Conservation (phyloP, 805 yeast genomes). For the Cyberlindnera japonica region DNA sequence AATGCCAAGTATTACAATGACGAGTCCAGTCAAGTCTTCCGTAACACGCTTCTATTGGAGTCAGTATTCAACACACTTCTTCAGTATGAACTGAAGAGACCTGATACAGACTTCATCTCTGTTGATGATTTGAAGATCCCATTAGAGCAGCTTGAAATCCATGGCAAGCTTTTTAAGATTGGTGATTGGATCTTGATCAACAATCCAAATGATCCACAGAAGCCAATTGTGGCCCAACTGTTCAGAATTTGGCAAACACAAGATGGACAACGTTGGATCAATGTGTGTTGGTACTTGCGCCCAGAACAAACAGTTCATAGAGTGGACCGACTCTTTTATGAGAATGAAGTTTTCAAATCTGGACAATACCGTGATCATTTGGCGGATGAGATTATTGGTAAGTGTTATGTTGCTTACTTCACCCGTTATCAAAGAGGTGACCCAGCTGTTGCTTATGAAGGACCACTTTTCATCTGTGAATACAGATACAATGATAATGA, state of each 20-base stretch:
- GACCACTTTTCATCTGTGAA: conserved; percentile 91
- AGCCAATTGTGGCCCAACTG: conserved; percentile 91
- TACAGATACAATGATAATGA: conserved; percentile 89
- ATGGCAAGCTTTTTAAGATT: conserved; percentile 70
- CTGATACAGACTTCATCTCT: conserved; percentile 71
- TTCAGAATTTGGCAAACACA: conserved; percentile 87
- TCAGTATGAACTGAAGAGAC: conserved; percentile 70
- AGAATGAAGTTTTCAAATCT: conserved; percentile 92
- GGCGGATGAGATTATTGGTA: conserved; percentile 84
- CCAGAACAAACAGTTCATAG: conserved; percentile 98
- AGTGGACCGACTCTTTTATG: conserved; percentile 82
- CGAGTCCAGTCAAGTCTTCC: conserved; percentile 52
- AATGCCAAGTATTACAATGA: conserved; percentile 68
- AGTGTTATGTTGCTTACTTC: conserved; percentile 91
- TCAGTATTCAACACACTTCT: conserved; percentile 52
- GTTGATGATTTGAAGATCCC: conserved; percentile 63
- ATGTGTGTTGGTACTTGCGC: conserved; percentile 96
- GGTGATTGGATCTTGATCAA: conserved; percentile 94
- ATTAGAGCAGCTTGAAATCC: conserved; percentile 68
- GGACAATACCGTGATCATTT: conserved; percentile 95
- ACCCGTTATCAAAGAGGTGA: conserved; percentile 95
- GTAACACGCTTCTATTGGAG: conserved; percentile 64
- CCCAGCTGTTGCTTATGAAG: conserved; percentile 74
- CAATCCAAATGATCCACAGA: conserved; percentile 82
- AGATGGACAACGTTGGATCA: conserved; percentile 82